A percentile compares a stretch with the other conserved stretches of the same genome.
phyloP scores from a whole-genome alignment of 371 early-diverging fungal species.

The Mortierella sp. region DNA sequence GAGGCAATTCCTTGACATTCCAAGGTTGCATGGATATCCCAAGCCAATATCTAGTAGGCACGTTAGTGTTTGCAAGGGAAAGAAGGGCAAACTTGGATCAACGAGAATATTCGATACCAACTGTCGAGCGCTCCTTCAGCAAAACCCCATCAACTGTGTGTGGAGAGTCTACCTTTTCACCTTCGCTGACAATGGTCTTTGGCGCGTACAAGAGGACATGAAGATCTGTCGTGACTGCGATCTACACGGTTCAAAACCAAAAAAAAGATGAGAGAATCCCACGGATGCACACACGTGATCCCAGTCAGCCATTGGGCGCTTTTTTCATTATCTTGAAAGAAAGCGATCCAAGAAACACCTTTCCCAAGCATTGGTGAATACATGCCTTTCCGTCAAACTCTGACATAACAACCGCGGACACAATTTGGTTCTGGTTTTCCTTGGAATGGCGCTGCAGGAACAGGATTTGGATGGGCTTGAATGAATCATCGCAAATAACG shows the following conservation, averaged over 20 bases:
- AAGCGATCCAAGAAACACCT: neutral
- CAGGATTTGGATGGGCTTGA: slow-evolving; percentile 54
- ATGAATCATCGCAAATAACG: slow-evolving; percentile 55
- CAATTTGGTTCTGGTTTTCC: slow-evolving; percentile 48
- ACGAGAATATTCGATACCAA: no score
- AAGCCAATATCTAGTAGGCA: slow-evolving; percentile 30
- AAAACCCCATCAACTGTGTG: neutral
- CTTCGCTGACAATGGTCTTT: slow-evolving; percentile 10
- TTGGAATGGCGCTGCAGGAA: slow-evolving; percentile 46
- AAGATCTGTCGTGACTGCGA: slow-evolving; percentile 54
- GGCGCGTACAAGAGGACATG: slow-evolving; percentile 55
- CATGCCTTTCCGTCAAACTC: slow-evolving; percentile 53
- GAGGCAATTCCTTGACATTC: slow-evolving; percentile 42
- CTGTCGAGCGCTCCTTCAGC: no score
- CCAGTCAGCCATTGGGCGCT: neutral
- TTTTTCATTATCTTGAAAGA: neutral
- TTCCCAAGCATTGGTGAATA: neutral
- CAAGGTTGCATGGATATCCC: slow-evolving; percentile 32
- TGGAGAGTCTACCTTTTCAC: slow-evolving; percentile 34
- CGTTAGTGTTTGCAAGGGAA: neutral
- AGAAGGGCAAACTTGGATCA: neutral
- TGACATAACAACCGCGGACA: slow-evolving; percentile 55
- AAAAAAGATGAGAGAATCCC: slow-evolving; percentile 8
- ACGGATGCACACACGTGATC: neutral
- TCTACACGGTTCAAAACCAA: slow-evolving; percentile 23